Conservation (phyloP, 345 rosid genomes). For the Carallia pectinifolia region DNA sequence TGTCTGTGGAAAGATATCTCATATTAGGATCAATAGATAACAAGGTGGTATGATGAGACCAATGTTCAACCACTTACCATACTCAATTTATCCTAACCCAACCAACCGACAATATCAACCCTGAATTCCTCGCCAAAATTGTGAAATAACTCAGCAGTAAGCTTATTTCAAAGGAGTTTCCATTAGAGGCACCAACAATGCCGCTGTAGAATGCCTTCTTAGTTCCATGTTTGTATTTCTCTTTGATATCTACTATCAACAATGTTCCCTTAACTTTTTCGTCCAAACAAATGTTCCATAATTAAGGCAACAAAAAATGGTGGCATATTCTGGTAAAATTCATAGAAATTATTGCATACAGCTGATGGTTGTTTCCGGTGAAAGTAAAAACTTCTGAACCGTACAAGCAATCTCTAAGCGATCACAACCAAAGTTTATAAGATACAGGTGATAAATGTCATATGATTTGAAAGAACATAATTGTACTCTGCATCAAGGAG, state of each 20-base stretch:
- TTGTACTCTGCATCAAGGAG: neutral
- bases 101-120: neutral
- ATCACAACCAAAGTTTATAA: too few species aligned
- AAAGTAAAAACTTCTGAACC: too few species aligned
- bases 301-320: neutral
- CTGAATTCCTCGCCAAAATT: neutral
- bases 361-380: too few species aligned
- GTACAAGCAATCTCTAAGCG: too few species aligned
- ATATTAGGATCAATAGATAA: neutral
- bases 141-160: neutral
- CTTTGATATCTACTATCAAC: neutral
- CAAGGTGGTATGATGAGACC: neutral
- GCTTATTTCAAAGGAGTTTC: neutral
- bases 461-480: neutral
- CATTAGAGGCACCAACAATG: neutral
- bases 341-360: neutral
- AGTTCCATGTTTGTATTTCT: neutral
- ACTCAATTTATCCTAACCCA: neutral
- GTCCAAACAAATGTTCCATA: neutral
- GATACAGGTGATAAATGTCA: neutral
- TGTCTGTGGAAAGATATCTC: constrained; percentile 36
- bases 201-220: neutral
- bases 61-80: neutral
- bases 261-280: neutral
- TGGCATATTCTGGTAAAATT: neutral